These are phyloP conservation scores for Linnemannia zychae DNA, from an alignment of 192 early-diverging fungal species.

Conservation along the genomic window DNA sequence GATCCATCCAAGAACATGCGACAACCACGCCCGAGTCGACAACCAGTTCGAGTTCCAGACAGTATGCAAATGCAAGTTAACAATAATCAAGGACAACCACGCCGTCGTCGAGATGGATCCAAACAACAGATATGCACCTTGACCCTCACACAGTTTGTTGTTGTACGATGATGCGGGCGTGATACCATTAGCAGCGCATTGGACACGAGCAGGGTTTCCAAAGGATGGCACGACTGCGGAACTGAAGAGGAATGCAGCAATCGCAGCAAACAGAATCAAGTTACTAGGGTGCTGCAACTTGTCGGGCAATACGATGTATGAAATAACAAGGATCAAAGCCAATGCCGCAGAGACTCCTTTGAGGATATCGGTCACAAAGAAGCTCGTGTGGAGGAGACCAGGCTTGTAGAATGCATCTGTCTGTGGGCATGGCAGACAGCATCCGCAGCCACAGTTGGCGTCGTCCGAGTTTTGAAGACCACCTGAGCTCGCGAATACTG, in stretches of 20 bases:
- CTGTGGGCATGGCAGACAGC: conserved; percentile 61
- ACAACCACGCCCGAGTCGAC: conserved; percentile 43
- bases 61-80: conserved; percentile 60
- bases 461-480: conserved; percentile 41
- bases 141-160: conserved; percentile 49
- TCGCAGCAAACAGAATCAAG: conserved; percentile 54
- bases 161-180: conserved; percentile 39
- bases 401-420: conserved; percentile 59
- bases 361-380: conserved; percentile 59
- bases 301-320: conserved; percentile 58
- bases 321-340: conserved; percentile 54
- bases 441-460: conserved; percentile 49
- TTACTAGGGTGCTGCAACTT: conserved; percentile 61
- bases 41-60: conserved; percentile 64
- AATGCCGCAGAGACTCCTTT: conserved; percentile 47
- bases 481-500: conserved; percentile 11
- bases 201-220: conserved; percentile 51
- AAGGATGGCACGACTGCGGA: conserved; percentile 41
- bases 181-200: conserved; percentile 44
- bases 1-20: conserved; percentile 59
- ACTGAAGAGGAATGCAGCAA: conserved; percentile 47
- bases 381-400: conserved; percentile 49
- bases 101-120: conserved; percentile 46
- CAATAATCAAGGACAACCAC: conserved; percentile 51
- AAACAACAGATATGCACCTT: conserved; percentile 59